Evolutionary conservation across 768 basidiomycete species (phyloP), one percentile per base, ranked within the genome.

Genomic region (Pisolithus marmoratus): DNA sequence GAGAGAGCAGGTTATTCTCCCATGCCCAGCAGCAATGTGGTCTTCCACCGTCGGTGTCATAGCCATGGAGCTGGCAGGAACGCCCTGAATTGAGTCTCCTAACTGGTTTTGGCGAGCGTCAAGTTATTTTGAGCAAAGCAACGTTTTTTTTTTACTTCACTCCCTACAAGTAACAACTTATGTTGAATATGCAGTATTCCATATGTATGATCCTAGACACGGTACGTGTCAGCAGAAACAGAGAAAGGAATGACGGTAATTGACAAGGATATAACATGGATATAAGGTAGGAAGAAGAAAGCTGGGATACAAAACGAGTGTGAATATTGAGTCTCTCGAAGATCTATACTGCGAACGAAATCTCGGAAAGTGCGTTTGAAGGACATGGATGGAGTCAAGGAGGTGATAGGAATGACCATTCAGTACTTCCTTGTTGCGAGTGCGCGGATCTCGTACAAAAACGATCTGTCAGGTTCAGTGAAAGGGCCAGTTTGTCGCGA

Each of bases 401-500:
- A 50, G 34, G 14, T 20, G 41, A 23, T 12, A 48, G 36, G 43
- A 23, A 48, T 53, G 31, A 46, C 5, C 53, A 12, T 58, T 80
- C 63, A 87, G 69, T 91, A 90, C 66, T 83, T 84, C 66, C 88
- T 81, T n/a, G 87, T 90, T 15, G 90, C 90, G 51, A 93, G 79
- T 23, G 85, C 86, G 56, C 90, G 82, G 54, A 93, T 91, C 68
- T 92, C 90, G 67, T 81, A 87, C 34, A 93, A 74, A 60, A 81
- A 77, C 37, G 80, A 78, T 52, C 84, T 81, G 62, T 85, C 83
- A 31, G 78, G 72, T 50, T 78, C 74, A 23, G 59, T 60, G 52
- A 54, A 63, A 19, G 63, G 31, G 46, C 51, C 31, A 7, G 45
- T 46, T 26, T 65, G 63, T 48, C 53, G 63, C 54, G 59, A 61